These are phyloP conservation scores for Zygnema cylindricum DNA, from an alignment of 139 green algal genomes.

Conservation along the genomic window DNA sequence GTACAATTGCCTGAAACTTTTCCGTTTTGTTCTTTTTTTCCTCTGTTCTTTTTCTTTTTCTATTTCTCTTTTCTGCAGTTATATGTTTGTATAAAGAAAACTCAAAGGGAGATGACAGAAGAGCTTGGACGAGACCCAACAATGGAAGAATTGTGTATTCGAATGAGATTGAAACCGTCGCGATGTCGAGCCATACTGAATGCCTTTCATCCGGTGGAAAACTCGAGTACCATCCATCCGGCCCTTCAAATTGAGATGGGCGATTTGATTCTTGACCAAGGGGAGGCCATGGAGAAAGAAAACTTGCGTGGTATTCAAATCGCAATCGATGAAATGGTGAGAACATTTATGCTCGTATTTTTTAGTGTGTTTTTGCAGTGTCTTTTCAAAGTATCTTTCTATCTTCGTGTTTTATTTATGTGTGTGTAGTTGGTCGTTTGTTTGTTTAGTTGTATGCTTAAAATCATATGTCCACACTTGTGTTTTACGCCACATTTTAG, in stretches of 20 bases:
- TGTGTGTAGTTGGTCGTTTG: too few relatives aligned
- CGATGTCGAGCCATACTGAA: neutral
- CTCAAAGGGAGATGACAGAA: neutral
- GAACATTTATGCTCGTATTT: neutral
- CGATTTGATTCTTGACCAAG: neutral
- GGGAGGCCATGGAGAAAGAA: neutral
- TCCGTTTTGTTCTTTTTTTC: neutral
- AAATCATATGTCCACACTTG: too few relatives aligned
- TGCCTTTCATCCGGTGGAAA: neutral
- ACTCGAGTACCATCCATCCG: neutral
- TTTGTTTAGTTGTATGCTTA: too few relatives aligned
- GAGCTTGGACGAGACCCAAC: neutral
- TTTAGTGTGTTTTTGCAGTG: neutral
- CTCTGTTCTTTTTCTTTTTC: neutral
- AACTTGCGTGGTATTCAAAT: neutral
- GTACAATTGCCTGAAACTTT: too few relatives aligned
- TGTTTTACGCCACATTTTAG: too few relatives aligned
- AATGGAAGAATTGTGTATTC: neutral
- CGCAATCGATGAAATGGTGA: neutral
- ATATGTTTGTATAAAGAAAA: neutral
- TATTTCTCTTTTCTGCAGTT: neutral
- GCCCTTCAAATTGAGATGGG: neutral
- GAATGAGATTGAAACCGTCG: neutral
- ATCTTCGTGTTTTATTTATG: too few relatives aligned
- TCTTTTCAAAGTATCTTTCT: too few relatives aligned